phyloP scores from a whole-genome alignment of 495 filamentous ascomycete species.

The Aspergillus ellipticus region DNA sequence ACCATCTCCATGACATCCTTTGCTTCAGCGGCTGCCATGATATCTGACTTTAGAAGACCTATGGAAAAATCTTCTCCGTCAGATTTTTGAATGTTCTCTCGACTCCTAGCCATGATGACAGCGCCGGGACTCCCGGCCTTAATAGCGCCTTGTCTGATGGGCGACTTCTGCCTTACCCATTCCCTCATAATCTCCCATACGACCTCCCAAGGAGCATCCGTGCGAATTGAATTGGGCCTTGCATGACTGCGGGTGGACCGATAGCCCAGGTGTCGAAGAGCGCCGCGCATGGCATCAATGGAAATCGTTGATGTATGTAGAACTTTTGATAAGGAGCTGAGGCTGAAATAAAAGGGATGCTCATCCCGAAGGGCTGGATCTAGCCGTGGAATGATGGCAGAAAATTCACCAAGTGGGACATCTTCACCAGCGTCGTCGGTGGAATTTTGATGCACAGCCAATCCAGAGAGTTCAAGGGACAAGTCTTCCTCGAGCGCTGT shows the following conservation, averaged over 20 bases:
- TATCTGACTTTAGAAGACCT: constrained; percentile 31
- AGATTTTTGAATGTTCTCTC: constrained; percentile 21
- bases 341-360: constrained; percentile 85
- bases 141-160: constrained; percentile 67
- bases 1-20: constrained; percentile 35
- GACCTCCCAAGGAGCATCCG: constrained; percentile 81
- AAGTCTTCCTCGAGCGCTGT: constrained; percentile 76
- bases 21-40: constrained; percentile 31
- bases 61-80: constrained; percentile 23
- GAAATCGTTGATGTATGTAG: constrained; percentile 74
- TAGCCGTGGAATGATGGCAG: constrained; percentile 34
- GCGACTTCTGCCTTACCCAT: constrained; percentile 75
- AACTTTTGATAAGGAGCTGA: constrained; percentile 64
- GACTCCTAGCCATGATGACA: constrained; percentile 53
- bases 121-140: constrained; percentile 65
- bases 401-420: constrained; percentile 20
- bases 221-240: constrained; percentile 83
- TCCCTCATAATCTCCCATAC: constrained; percentile 94
- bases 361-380: constrained; percentile 58
- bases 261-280: constrained; percentile 76
- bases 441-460: constrained; percentile 5
- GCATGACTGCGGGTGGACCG: constrained; percentile 77
- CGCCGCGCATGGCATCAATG: constrained; percentile 70
- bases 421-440: constrained; percentile 7
- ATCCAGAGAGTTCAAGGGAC: constrained; percentile 19